Evolutionary conservation across 2,329 filamentous ascomycete species (phyloP).

Genomic region (Verticillium alfalfae): DNA sequence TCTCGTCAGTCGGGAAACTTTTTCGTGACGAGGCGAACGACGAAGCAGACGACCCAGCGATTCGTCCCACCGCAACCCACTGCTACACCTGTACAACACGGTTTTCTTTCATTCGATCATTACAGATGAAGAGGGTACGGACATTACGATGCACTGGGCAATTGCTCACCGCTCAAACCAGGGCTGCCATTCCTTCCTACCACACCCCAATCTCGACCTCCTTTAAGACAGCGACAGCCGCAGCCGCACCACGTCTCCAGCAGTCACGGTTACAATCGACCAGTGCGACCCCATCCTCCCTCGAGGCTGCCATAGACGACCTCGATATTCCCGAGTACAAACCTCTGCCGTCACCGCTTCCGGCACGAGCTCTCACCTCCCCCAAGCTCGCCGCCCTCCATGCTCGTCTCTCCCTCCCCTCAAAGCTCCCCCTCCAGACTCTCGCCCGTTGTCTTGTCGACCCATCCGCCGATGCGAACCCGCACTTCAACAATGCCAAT

Average conservation of each 20-base stretch:
- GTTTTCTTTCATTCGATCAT: not conserved
- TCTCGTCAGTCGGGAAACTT: conserved; percentile 26
- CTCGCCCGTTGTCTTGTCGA: conserved; percentile 84
- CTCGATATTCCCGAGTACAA: conserved; percentile 13
- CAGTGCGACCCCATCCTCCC: conserved; percentile 14
- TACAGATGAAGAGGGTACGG: conserved; percentile 36
- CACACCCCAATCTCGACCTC: conserved; percentile 7
- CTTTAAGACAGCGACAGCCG: conserved; percentile 6
- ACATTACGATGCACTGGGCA: conserved; percentile 33
- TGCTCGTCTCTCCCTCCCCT: conserved; percentile 77
- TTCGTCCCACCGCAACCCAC: conserved; percentile 15
- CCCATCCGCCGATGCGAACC: conserved; percentile 72
- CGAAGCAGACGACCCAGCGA: conserved; percentile 33
- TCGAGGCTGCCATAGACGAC: conserved; percentile 13
- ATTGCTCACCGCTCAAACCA: conserved; percentile 27
- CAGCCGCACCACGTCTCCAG: not conserved
- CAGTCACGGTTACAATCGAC: conserved; percentile 26
- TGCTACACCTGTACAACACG: conserved; percentile 4
- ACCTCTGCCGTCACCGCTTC: conserved; percentile 61
- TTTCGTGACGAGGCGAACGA: conserved; percentile 17
- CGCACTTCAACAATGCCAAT: conserved; percentile 82
- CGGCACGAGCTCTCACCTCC: conserved; percentile 61
- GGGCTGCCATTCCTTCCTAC: conserved; percentile 8
- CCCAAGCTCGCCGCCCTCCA: conserved; percentile 91
- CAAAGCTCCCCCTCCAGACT: conserved; percentile 77